Evolutionary conservation across 1,139 yeast genomes (phyloP).

Genomic region (Torulaspora globosa): DNA sequence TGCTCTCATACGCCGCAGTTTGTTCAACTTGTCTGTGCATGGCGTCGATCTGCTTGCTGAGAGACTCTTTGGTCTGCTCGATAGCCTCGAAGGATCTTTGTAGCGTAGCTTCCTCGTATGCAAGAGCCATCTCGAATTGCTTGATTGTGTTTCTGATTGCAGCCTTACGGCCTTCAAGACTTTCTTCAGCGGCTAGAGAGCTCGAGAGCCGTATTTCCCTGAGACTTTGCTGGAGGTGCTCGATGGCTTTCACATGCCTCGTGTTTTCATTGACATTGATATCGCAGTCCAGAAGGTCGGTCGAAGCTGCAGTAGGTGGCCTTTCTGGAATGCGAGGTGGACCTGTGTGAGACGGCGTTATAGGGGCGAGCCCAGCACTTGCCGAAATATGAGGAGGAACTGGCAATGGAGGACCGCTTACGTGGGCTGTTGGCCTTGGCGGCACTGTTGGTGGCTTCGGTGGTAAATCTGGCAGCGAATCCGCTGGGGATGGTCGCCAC

Average conservation of each 20-base stretch:
- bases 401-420: not conserved
- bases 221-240: constrained; percentile 8
- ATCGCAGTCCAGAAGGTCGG: constrained; percentile 15
- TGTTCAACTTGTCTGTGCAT: constrained; percentile 5
- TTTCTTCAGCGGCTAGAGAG: constrained; percentile 1
- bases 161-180: constrained; percentile 5
- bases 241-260: constrained; percentile 9
- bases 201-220: constrained; percentile 9
- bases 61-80: constrained; percentile 7
- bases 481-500: constrained; percentile 3
- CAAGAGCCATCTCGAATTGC: constrained; percentile 32
- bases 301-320: constrained; percentile 7
- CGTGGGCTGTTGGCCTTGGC: not conserved
- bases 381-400: constrained; percentile 4
- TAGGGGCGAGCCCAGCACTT: not conserved
- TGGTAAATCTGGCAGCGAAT: constrained; percentile 10
- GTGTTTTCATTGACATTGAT: constrained; percentile 4
- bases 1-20: constrained; percentile 11
- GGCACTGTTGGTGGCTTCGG: constrained; percentile 9
- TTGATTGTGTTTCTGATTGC: constrained; percentile 19
- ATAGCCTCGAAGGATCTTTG: constrained; percentile 22
- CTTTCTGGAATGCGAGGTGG: constrained; percentile 33
- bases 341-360: constrained; percentile 32
- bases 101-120: constrained; percentile 35
- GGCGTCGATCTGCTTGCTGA: constrained; percentile 3